phyloP scores from a whole-genome alignment of 805 yeast species.

The Cephaloascus fragrans region DNA sequence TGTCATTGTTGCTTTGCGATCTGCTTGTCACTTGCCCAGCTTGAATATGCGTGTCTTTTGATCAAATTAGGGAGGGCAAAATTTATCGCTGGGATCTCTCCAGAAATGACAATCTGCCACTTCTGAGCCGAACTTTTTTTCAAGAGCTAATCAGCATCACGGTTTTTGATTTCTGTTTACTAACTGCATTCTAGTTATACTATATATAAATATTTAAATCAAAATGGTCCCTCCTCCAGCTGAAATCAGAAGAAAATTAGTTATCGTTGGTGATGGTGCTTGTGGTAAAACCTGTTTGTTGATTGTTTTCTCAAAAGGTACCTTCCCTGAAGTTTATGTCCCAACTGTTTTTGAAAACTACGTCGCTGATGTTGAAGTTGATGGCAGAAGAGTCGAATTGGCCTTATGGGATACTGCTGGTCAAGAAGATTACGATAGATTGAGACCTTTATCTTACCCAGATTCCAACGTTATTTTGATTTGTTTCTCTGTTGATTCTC shows the following conservation, averaged over 20 bases:
- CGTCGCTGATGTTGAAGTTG: slow-evolving; percentile 55
- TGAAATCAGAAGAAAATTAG: slow-evolving; percentile 43
- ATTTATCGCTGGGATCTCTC: neutral
- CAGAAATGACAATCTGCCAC: no score
- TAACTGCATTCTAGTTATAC: no score
- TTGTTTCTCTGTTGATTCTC: slow-evolving; percentile 63
- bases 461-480: slow-evolving; percentile 68
- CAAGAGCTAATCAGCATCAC: no score
- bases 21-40: neutral
- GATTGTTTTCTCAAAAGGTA: slow-evolving; percentile 55
- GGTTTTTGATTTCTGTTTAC: neutral
- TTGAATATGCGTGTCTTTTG: neutral
- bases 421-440: slow-evolving; percentile 75
- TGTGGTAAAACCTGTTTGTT: slow-evolving; percentile 83
- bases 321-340: slow-evolving; percentile 63
- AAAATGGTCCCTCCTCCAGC: slow-evolving; percentile 29
- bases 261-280: slow-evolving; percentile 84
- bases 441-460: slow-evolving; percentile 71
- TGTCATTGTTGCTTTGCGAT: neutral
- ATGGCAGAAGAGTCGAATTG: slow-evolving; percentile 72
- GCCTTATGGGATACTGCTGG: slow-evolving; percentile 90
- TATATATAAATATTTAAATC: neutral
- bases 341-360: slow-evolving; percentile 83
- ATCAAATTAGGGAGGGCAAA: neutral
- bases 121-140: no score